A percentile compares a stretch with the other conserved stretches of the same genome.
Conservation (phyloP, 352 stramenopile genomes). For the Salisapilia sapeloensis region DNA sequence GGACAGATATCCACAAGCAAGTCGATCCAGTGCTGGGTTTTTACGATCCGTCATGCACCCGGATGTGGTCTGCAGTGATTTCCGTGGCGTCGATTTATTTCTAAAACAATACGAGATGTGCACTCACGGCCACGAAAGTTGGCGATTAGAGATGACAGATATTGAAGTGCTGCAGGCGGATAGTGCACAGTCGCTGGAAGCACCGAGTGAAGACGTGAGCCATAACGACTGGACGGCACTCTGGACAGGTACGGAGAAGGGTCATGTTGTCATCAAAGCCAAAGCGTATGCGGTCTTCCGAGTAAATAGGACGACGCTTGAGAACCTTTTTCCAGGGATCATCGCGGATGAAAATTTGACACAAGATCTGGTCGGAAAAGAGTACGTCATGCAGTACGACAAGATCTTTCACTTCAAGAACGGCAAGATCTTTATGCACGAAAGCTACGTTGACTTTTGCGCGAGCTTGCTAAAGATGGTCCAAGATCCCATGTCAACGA, state of each 20-base stretch:
- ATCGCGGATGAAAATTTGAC: constrained; percentile 28
- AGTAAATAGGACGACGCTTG: constrained; percentile 22
- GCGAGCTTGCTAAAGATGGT: constrained; percentile 28
- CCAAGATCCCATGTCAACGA: constrained; percentile 27
- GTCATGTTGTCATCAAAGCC: constrained; percentile 8
- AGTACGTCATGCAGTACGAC: constrained; percentile 46
- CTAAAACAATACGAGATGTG: constrained; percentile 21
- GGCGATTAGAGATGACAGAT: constrained; percentile 10
- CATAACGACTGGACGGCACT: too few species aligned
- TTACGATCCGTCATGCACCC: constrained; percentile 18
- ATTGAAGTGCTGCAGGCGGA: constrained; percentile 8
- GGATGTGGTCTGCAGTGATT: constrained; percentile 31
- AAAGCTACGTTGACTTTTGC: constrained; percentile 28
- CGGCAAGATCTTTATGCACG: constrained; percentile 34
- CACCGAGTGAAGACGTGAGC: too few species aligned
- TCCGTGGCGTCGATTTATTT: constrained; percentile 29
- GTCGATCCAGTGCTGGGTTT: constrained; percentile 10
- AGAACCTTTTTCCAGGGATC: constrained; percentile 26
- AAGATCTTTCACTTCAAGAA: constrained; percentile 48
- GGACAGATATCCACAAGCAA: constrained; percentile 4
- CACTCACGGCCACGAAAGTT: constrained; percentile 11
- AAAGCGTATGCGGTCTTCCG: constrained; percentile 17
- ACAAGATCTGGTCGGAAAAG: constrained; percentile 33
- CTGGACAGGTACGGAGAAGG: too few species aligned
- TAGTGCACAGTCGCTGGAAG: too few species aligned